Evolutionary conservation across 192 early-diverging fungal species (phyloP).

Genomic region (Chytriomyces sp.): DNA sequence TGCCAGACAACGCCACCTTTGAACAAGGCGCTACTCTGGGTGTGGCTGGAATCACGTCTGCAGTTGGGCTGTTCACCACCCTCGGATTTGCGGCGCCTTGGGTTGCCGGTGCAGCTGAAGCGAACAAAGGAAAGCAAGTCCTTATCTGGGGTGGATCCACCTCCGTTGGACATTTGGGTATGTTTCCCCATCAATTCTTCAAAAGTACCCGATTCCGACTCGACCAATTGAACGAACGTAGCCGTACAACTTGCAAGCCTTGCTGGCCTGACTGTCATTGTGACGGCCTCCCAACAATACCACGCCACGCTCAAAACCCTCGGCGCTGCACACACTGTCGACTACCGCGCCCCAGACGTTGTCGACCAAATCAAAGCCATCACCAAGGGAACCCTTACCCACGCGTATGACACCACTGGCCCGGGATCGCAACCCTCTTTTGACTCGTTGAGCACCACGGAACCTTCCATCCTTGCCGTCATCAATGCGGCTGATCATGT

Average conservation of each 20-base stretch:
- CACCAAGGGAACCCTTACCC: neutral
- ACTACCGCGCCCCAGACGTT: slow-evolving; percentile 32
- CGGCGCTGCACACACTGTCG: slow-evolving; percentile 25
- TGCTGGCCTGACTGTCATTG: slow-evolving; percentile 25
- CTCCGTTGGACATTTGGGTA: slow-evolving; percentile 20
- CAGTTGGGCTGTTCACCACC: slow-evolving; percentile 3
- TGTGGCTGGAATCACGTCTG: slow-evolving; percentile 20
- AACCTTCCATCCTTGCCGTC: neutral
- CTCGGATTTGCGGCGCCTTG: neutral
- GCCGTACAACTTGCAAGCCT: slow-evolving; percentile 30
- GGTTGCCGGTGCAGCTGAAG: neutral
- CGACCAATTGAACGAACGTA: neutral
- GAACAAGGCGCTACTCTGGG: slow-evolving; percentile 19
- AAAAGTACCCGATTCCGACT: neutral
- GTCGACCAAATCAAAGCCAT: slow-evolving; percentile 23
- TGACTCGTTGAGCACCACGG: neutral
- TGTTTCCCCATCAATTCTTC: neutral
- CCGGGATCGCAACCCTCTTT: neutral
- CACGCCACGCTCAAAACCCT: slow-evolving; percentile 16
- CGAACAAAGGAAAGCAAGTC: neutral
- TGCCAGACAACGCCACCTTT: slow-evolving; percentile 29
- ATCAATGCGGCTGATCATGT: neutral
- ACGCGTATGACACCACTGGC: slow-evolving; percentile 16
- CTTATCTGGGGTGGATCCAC: slow-evolving; percentile 33
- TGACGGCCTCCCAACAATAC: slow-evolving; percentile 23